phyloP scores from a whole-genome alignment of 1,139 yeast species.

The Suzukiozyma palmioleophila region DNA sequence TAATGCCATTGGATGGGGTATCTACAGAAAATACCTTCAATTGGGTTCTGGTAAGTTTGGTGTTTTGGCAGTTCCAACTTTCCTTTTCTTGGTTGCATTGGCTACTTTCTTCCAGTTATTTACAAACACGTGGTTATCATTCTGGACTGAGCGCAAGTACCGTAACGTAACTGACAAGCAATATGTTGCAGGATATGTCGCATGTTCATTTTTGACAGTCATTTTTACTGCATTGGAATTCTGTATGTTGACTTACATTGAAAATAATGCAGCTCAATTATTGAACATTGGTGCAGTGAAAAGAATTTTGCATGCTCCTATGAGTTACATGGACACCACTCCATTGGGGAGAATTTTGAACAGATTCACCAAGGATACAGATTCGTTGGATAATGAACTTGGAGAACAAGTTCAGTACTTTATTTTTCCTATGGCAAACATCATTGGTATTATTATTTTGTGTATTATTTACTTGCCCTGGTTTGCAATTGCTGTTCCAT shows the following conservation, averaged over 20 bases:
- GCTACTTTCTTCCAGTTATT: conserved; percentile 34
- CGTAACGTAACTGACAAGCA: conserved; percentile 18
- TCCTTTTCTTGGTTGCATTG: conserved; percentile 36
- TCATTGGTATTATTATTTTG: conserved; percentile 39
- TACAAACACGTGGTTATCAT: conserved; percentile 40
- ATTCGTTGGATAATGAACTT: conserved; percentile 43
- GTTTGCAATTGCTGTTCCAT: conserved; percentile 44
- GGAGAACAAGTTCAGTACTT: conserved; percentile 43
- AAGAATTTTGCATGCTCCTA: conserved; percentile 39
- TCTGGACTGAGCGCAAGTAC: conserved; percentile 30
- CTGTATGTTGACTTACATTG: conserved; percentile 50
- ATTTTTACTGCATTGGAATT: conserved; percentile 49
- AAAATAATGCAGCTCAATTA: conserved; percentile 37
- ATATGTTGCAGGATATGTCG: conserved; percentile 31
- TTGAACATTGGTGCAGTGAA: conserved; percentile 36
- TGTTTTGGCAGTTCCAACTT: conserved; percentile 25
- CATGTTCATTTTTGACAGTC: conserved; percentile 38
- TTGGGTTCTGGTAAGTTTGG: conserved; percentile 40
- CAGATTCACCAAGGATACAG: conserved; percentile 55
- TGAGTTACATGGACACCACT: conserved; percentile 43
- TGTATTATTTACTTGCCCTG: conserved; percentile 44
- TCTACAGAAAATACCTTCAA: conserved; percentile 30
- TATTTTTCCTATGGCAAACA: conserved; percentile 35
- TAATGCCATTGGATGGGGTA: conserved; percentile 36
- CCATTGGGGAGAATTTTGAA: conserved; percentile 45